Evolutionary conservation across 2,329 filamentous ascomycete genomes (phyloP), one percentile per base, ranked within the genome.

Genomic region (Atkinsonella hypoxylon): DNA sequence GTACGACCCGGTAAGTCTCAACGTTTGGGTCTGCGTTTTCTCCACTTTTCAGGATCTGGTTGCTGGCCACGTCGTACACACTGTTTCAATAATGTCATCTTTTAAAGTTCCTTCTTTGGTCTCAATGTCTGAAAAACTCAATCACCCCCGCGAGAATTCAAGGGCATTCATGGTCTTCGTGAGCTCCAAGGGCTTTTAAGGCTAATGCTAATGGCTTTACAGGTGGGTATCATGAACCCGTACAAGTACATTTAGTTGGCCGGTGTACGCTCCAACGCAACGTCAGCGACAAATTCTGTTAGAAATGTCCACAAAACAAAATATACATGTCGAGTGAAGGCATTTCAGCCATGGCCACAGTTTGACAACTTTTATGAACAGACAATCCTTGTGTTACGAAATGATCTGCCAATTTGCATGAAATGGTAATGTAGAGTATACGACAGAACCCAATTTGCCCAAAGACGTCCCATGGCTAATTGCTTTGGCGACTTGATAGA

Each of bases 191-290:
- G 38, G 26, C 20, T 26, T 41, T 50, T 55, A 57, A 51, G 55
- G 56, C 61, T 64, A 57, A 64, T 60, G 56, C 47, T 51, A 48
- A 49, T 46, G 38, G 38, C 52, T 45, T 45, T 48, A 20, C 61
- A 95, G 89, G 95, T 95, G 59, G 90, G 89, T 45, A 97, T 97
- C 69, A 94, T 97, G 89, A 97, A 96, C 70, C 91, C 91, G 0
- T 97, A 97, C 75, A 97, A 97, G 71, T 97, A 96, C 67, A 85
- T 97, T 57, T 84, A 48, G 41, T 22, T 40, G 17, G 22, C 34
- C 12, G 13, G 34, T 36, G 34, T 7, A 10, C 31, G 31, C 31
- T 3, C 34, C 34, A 12, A 36, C 34, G 32, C 3, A 12, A 36
- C 34, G 5, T 8, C 26, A 15, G 13, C 34, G 13, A 36, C 15